These are phyloP conservation scores for Umbelopsis ramanniana DNA, from an alignment of 192 early-diverging fungal species.

Conservation along the genomic window DNA sequence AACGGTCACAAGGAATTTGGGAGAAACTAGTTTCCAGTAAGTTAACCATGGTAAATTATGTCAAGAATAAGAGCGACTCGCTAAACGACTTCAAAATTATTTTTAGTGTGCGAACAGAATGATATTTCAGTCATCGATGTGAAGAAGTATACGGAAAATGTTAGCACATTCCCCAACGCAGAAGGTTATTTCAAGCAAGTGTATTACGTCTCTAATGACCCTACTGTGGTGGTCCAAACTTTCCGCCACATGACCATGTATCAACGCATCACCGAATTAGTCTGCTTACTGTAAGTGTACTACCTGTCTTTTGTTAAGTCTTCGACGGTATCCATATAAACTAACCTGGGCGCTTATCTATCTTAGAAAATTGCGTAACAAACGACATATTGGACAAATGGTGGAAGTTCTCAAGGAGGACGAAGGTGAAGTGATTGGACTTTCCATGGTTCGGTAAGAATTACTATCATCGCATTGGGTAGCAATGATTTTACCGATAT, in stretches of 20 bases:
- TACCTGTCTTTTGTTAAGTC: no score
- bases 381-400: constrained; percentile 59
- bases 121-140: constrained; percentile 26
- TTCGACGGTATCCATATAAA: background rate
- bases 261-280: constrained; percentile 59
- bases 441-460: constrained; percentile 60
- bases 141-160: constrained; percentile 28
- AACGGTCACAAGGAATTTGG: constrained; percentile 36
- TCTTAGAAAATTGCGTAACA: constrained; percentile 45
- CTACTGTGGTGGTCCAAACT: constrained; percentile 55
- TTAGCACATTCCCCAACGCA: constrained; percentile 38
- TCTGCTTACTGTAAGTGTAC: constrained; percentile 55
- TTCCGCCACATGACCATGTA: constrained; percentile 65
- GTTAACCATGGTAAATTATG: background rate
- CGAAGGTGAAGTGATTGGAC: constrained; percentile 56
- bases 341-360: background rate
- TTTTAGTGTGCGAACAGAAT: constrained; percentile 28
- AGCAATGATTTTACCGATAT: background rate
- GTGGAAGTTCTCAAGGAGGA: constrained; percentile 54
- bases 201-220: constrained; percentile 52
- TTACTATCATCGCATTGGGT: background rate
- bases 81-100: background rate
- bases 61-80: background rate
- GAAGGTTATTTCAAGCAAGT: constrained; percentile 65
- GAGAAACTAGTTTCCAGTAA: constrained; percentile 37